Evolutionary conservation across 371 early-diverging fungal genomes (phyloP).

Genomic region (Mortierella sp.): DNA sequence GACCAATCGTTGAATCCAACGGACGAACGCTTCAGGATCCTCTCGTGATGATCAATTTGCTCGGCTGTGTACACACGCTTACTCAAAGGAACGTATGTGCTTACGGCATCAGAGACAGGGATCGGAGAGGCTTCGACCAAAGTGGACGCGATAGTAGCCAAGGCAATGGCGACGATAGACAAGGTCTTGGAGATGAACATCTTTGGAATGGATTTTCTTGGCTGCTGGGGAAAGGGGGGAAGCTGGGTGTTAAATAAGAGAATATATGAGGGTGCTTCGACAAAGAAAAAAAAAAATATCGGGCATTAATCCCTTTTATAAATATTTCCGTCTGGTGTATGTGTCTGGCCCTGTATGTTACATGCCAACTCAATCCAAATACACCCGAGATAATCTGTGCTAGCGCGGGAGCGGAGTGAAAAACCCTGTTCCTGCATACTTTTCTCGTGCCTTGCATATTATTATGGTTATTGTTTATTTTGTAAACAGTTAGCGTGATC

Average conservation of each 20-base stretch:
- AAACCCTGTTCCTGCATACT: no score
- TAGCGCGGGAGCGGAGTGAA: not conserved
- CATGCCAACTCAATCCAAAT: not conserved
- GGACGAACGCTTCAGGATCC: constrained; percentile 31
- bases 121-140: constrained; percentile 44
- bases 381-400: no score
- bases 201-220: not conserved
- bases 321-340: not conserved
- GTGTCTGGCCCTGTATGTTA: not conserved
- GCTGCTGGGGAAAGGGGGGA: constrained; percentile 20
- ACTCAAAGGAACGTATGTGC: constrained; percentile 34
- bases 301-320: not conserved
- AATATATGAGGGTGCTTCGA: constrained; percentile 25
- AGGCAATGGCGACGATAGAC: constrained; percentile 23
- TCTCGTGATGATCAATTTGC: constrained; percentile 23
- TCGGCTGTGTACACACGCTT: constrained; percentile 43
- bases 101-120: constrained; percentile 16
- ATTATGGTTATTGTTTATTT: not conserved
- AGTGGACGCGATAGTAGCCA: constrained; percentile 27
- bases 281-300: constrained; percentile 13
- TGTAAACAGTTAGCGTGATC: not conserved
- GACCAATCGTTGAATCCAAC: constrained; percentile 45
- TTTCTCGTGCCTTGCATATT: constrained; percentile 3
- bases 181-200: constrained; percentile 45
- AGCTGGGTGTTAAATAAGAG: not conserved